Conservation (phyloP, 1,284 basidiomycete species). For the Blastosporella zonata region DNA sequence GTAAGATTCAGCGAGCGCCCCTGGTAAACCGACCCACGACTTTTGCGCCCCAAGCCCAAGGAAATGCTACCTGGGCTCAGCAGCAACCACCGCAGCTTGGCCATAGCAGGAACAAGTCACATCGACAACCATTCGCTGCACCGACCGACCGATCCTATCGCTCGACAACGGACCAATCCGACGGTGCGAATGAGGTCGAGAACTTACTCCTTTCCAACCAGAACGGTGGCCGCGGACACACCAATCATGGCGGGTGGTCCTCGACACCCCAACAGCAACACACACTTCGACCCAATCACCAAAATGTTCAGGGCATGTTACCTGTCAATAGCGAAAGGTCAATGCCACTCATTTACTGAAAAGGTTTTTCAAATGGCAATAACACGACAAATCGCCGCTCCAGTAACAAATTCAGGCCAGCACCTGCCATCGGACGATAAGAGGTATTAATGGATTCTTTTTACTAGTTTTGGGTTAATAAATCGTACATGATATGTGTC, state of each 20-base stretch:
- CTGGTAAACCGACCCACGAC: conserved; percentile 49
- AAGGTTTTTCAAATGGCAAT: conserved; percentile 10
- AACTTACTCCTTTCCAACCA: conserved; percentile 41
- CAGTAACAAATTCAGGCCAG: conserved; percentile 20
- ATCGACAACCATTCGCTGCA: conserved; percentile 47
- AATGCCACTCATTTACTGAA: neutral
- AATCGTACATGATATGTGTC: conserved; percentile 12
- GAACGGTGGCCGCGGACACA: conserved; percentile 16
- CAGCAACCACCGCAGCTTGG: conserved; percentile 29
- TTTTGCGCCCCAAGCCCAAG: conserved; percentile 26
- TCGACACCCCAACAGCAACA: conserved; percentile 22
- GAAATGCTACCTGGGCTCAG: conserved; percentile 21
- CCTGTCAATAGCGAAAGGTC: conserved; percentile 3
- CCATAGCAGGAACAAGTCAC: conserved; percentile 30
- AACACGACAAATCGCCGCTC: conserved; percentile 14
- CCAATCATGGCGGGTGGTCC: conserved; percentile 29
- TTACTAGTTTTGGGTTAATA: neutral
- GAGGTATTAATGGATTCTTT: neutral
- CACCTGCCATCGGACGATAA: conserved; percentile 13
- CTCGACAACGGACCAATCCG: conserved; percentile 58
- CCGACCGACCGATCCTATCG: conserved; percentile 43
- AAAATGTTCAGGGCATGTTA: conserved; percentile 15
- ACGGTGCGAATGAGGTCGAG: conserved; percentile 69
- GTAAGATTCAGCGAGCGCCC: conserved; percentile 72
- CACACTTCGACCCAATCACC: conserved; percentile 14